These are phyloP conservation scores for Thermothielavioides terrestris DNA, from an alignment of 495 filamentous ascomycete species.

Conservation along the genomic window DNA sequence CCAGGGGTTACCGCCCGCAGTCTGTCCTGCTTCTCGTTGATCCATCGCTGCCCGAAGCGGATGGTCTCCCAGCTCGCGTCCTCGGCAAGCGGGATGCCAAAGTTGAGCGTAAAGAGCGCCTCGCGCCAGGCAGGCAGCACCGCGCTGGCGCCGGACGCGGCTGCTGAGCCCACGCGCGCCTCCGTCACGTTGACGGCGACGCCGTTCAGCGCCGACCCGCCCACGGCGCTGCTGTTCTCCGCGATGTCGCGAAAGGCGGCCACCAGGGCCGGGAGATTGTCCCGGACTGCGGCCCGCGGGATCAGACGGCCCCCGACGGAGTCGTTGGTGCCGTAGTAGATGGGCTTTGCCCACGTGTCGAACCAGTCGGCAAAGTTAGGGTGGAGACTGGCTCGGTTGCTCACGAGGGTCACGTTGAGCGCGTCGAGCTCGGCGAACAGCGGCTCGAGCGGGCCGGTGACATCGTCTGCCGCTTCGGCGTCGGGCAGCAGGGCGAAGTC, in stretches of 20 bases:
- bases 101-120: constrained; percentile 15
- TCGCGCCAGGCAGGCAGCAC: constrained; percentile 54
- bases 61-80: constrained; percentile 14
- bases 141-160: constrained; percentile 33
- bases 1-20: constrained; percentile 22
- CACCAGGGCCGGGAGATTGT: constrained; percentile 31
- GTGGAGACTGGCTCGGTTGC: constrained; percentile 3
- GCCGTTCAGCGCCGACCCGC: constrained; percentile 25
- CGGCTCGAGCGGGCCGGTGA: constrained; percentile 18
- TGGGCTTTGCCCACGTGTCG: too few relatives aligned
- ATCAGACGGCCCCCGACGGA: constrained; percentile 37
- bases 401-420: constrained; percentile 21
- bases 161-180: constrained; percentile 29
- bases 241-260: constrained; percentile 35
- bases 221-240: constrained; percentile 28
- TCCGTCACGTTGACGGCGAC: constrained; percentile 23
- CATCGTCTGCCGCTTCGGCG: constrained; percentile 18
- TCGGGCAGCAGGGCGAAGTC: constrained; percentile 25
- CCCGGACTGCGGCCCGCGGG: constrained; percentile 35
- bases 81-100: constrained; percentile 31
- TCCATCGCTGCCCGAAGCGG: neutral
- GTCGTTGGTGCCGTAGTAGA: neutral
- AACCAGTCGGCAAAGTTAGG: constrained; percentile 1
- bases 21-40: constrained; percentile 6
- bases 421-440: constrained; percentile 22